Conservation (phyloP, 441 rosid genomes). For the Mallotus repandus region DNA sequence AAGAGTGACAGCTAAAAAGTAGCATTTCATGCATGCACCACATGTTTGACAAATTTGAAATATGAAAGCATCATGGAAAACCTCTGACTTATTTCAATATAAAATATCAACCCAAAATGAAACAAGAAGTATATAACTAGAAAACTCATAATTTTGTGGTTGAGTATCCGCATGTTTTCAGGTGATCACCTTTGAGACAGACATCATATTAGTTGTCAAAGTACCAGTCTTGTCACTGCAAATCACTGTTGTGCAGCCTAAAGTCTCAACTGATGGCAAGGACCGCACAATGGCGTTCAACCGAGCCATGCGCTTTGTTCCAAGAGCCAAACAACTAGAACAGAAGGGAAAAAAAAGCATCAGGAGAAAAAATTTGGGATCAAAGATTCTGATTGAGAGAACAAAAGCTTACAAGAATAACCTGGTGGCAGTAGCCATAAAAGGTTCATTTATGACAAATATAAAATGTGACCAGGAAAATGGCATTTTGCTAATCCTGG, state of each 20-base stretch:
- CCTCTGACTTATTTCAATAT: background rate
- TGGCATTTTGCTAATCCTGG: background rate
- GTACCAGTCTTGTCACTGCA: conserved; percentile 99
- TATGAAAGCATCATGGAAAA: background rate
- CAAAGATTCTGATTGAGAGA: background rate
- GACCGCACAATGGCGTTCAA: conserved; percentile 97
- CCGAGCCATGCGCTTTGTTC: conserved; percentile 99
- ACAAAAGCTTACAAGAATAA: background rate
- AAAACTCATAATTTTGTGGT: background rate
- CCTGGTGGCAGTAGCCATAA: background rate
- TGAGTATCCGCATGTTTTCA: conserved; percentile 13
- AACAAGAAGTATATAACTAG: background rate
- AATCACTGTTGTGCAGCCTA: conserved; percentile 98
- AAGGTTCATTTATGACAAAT: background rate
- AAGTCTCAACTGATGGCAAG: conserved; percentile 97
- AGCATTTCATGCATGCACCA: background rate
- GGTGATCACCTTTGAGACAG: conserved; percentile 81
- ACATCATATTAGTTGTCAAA: conserved; percentile 98
- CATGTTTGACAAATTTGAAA: background rate
- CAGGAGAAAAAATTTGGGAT: conserved; percentile 15
- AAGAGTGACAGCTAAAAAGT: background rate
- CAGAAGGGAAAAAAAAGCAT: conserved; percentile 6
- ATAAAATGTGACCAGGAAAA: background rate
- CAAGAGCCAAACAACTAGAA: conserved; percentile 96
- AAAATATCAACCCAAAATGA: background rate